Evolutionary conservation across 345 rosid species (phyloP).

Genomic region (Anastatica hierochuntica): DNA sequence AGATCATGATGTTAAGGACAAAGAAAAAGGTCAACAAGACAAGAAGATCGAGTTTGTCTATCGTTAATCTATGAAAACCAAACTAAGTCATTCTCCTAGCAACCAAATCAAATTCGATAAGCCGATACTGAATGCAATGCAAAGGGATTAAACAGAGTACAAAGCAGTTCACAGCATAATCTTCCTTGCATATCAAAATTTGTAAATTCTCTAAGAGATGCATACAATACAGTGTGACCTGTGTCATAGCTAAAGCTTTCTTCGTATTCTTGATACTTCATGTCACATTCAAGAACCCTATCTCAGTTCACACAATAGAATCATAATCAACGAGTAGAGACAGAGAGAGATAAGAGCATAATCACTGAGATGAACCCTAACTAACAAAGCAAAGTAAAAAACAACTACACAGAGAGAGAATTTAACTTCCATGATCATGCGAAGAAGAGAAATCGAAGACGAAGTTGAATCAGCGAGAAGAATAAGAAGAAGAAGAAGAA

Average conservation of each 20-base stretch:
- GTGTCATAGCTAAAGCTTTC: neutral
- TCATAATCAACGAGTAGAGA: neutral
- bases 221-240: neutral
- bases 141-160: neutral
- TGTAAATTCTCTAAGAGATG: neutral
- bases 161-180: neutral
- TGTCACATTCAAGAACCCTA: neutral
- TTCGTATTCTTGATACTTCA: neutral
- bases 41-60: neutral
- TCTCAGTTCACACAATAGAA: neutral
- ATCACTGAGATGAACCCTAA: neutral
- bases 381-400: neutral
- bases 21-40: neutral
- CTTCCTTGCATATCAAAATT: neutral
- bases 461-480: neutral
- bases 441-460: neutral
- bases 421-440: neutral
- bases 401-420: neutral
- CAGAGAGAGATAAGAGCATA: neutral
- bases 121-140: no score
- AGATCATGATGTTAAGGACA: constrained; percentile 37
- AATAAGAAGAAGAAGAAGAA: neutral
- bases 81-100: neutral
- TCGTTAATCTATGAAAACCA: no score
- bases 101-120: constrained; percentile 1